These are phyloP conservation scores for Suhomyces xylopsoci DNA, from an alignment of 805 yeast genomes.

Conservation along the genomic window DNA sequence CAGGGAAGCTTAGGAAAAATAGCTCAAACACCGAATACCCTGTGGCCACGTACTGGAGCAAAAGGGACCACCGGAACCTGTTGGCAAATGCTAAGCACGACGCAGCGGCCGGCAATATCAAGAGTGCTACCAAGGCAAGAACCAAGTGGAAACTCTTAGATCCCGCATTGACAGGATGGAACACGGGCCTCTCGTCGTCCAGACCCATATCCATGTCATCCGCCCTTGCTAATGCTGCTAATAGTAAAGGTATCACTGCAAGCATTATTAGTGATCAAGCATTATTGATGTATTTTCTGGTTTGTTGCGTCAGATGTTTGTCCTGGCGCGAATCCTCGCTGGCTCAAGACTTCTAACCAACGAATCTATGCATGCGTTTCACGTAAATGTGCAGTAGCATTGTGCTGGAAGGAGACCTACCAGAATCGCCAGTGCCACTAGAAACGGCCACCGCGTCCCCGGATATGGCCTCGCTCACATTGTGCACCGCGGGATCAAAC, in stretches of 20 bases:
- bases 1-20: conserved; percentile 58
- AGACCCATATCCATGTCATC: conserved; percentile 19
- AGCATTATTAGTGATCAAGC: not conserved
- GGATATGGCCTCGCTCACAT: too few species aligned
- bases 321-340: not conserved
- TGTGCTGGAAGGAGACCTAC: not conserved
- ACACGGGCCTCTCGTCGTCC: conserved; percentile 31
- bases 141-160: conserved; percentile 68
- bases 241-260: not conserved
- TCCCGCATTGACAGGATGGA: conserved; percentile 46
- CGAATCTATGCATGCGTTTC: not conserved
- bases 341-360: not conserved
- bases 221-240: not conserved
- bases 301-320: not conserved
- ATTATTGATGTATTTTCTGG: not conserved
- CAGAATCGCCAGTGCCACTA: too few species aligned
- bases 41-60: conserved; percentile 46
- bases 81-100: conserved; percentile 56
- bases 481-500: too few species aligned
- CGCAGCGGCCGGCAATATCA: conserved; percentile 56
- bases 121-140: conserved; percentile 41
- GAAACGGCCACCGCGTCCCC: too few species aligned
- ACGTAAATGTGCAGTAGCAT: not conserved
- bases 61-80: conserved; percentile 40
- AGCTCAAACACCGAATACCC: conserved; percentile 57